These are phyloP conservation scores for Thuja plicata DNA, from an alignment of 83 land plant species.

Conservation along the genomic window DNA sequence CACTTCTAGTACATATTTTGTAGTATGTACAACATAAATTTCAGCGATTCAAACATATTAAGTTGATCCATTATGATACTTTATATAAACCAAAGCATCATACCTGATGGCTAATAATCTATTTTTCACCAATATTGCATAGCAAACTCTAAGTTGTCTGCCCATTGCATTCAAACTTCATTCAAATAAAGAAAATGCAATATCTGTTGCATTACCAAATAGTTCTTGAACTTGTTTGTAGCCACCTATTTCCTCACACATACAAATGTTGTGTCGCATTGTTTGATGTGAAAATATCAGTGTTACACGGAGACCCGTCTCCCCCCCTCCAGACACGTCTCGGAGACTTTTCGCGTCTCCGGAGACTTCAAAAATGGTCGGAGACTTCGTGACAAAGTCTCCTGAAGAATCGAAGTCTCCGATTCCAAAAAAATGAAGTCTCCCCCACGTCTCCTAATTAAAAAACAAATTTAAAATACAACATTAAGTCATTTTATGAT, in stretches of 20 bases:
- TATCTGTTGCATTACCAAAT: background rate
- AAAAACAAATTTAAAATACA: too few relatives aligned
- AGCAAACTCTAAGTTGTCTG: background rate
- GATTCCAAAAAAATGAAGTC: too few relatives aligned
- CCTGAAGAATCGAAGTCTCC: too few relatives aligned
- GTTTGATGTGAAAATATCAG: background rate
- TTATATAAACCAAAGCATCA: background rate
- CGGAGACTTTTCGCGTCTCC: too few relatives aligned
- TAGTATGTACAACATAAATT: too few relatives aligned
- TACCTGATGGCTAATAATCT: background rate
- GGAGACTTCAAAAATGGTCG: too few relatives aligned
- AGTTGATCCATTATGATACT: background rate
- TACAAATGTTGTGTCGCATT: background rate
- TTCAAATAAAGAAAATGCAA: background rate
- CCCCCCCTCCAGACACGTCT: too few relatives aligned
- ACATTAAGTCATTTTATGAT: too few relatives aligned
- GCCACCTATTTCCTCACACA: background rate
- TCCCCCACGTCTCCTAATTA: too few relatives aligned
- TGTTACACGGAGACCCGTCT: too few relatives aligned
- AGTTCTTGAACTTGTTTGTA: background rate
- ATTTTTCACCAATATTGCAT: background rate
- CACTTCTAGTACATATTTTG: background rate
- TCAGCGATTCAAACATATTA: too few relatives aligned
- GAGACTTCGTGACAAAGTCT: too few relatives aligned
- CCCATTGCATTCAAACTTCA: background rate